Evolutionary conservation across 1,284 basidiomycete species (phyloP).

Genomic region (Cutaneotrichosporon daszewskae): DNA sequence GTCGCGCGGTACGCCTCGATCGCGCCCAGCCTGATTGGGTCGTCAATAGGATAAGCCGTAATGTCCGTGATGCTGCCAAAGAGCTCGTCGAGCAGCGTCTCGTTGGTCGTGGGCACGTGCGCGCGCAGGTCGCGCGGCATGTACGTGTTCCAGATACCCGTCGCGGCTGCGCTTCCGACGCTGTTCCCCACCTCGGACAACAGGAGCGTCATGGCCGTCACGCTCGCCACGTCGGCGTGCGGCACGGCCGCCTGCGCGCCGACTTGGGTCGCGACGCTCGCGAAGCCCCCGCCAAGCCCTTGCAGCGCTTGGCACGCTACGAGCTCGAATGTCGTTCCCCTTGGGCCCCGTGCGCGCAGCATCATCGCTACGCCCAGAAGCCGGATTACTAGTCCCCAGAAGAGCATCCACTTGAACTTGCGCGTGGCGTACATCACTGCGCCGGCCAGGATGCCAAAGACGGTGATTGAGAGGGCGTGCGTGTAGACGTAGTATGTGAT

Average conservation of each 20-base stretch:
- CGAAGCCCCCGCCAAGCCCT: constrained; percentile 57
- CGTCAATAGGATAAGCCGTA: constrained; percentile 50
- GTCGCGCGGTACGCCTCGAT: constrained; percentile 49
- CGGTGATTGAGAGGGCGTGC: constrained; percentile 44
- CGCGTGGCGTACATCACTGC: constrained; percentile 46
- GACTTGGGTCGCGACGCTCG: constrained; percentile 63
- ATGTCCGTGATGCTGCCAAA: constrained; percentile 56
- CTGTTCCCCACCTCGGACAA: constrained; percentile 54
- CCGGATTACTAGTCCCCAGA: constrained; percentile 62
- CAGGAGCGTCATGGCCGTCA: constrained; percentile 72
- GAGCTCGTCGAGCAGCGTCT: constrained; percentile 45
- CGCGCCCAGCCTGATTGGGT: constrained; percentile 58
- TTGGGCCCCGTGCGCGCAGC: constrained; percentile 64
- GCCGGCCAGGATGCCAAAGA: constrained; percentile 50
- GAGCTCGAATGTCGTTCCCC: constrained; percentile 42
- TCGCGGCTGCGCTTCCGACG: constrained; percentile 50
- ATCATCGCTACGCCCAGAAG: constrained; percentile 66
- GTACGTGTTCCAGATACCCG: constrained; percentile 30
- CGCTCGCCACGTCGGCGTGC: constrained; percentile 70
- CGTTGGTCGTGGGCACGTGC: constrained; percentile 39
- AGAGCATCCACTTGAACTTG: constrained; percentile 54
- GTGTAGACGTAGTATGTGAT: constrained; percentile 42
- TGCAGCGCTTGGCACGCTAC: constrained; percentile 56
- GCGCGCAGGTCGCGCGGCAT: constrained; percentile 50
- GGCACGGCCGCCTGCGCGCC: constrained; percentile 62